Percentiles rank a stretch among this genome's conserved stretches.
phyloP scores from a whole-genome alignment of 345 rosid genomes.

The Acer negundo region DNA sequence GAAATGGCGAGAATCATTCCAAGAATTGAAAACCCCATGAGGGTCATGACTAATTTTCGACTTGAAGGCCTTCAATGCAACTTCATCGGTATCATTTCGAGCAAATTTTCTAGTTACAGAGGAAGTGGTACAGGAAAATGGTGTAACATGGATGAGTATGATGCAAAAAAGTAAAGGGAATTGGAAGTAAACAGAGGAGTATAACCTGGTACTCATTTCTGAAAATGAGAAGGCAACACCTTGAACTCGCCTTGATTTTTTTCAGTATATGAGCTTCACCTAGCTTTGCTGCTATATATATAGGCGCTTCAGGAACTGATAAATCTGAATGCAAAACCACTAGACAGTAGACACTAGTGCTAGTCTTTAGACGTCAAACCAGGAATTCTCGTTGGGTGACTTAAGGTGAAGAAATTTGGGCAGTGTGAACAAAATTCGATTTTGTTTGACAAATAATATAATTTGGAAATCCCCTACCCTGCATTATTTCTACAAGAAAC shows the following conservation, averaged over 20 bases:
- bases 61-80: slow-evolving; percentile 8
- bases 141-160: neutral
- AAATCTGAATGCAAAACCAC: too few species aligned
- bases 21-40: slow-evolving; percentile 16
- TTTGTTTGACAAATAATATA: too few species aligned
- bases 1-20: slow-evolving; percentile 28
- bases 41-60: neutral
- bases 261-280: too few species aligned
- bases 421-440: too few species aligned
- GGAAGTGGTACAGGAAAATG: neutral
- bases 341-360: too few species aligned
- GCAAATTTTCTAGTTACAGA: neutral
- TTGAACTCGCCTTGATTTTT: neutral
- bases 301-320: too few species aligned
- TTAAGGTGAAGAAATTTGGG: too few species aligned
- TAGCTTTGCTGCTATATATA: too few species aligned
- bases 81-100: neutral
- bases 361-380: too few species aligned
- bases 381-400: too few species aligned
- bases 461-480: too few species aligned
- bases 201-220: neutral
- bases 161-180: neutral
- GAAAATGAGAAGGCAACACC: neutral
- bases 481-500: too few species aligned
- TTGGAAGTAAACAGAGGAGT: neutral